Base-by-base conservation (phyloP, 257 asterid species). In the Scutellaria baicalensis region DNA sequence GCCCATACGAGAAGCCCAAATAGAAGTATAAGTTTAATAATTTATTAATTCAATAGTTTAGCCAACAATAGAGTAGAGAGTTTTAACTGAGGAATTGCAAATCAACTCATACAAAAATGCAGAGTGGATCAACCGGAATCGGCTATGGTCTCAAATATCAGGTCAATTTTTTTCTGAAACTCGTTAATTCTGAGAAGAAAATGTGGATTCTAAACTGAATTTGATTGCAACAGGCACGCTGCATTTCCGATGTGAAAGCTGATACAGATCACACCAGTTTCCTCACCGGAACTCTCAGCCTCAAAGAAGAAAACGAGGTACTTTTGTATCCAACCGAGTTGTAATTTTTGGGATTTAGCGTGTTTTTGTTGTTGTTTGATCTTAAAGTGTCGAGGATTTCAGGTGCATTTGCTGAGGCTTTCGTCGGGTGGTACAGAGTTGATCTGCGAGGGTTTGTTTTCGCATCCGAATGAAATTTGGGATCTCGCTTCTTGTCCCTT, bases 291-390 rank as follows among this genome's bases (percentile, higher is more conserved):
- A 88, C 97, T 71, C 96, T 94, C 72, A 91, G 96, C 74, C 91
- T 94, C 74, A 91, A 89, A 79, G 99, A 94, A 80, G 99, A 94
- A 84, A 94, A 94, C 74, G 97, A 94, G 95, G 99, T 90, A 7
- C 18, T 40, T 11, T 42, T 56, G 18, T 51, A 33, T 57, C 10
- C 43, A 13, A 14, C 55, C 9, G 72, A 11, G 10, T 42, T 27
- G 57, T 17, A 33, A n/a, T 61, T 39, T 8, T 3, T 5, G n/a
- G 6, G 56, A 33, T 59, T 40, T 47, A 23, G 79, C 35, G 18
- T 66, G 54, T 36, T 54, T 5, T 55, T 45, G 68, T 65, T 77
- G 49, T 76, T n/a, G 55, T 64, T 27, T 70, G 74, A 68, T 73
- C 54, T 33, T 56, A 66, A 55, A 38, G 74, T 21, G 75, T 51